Evolutionary conservation across 768 basidiomycete genomes (phyloP).

Genomic region (Mycena latifolia): DNA sequence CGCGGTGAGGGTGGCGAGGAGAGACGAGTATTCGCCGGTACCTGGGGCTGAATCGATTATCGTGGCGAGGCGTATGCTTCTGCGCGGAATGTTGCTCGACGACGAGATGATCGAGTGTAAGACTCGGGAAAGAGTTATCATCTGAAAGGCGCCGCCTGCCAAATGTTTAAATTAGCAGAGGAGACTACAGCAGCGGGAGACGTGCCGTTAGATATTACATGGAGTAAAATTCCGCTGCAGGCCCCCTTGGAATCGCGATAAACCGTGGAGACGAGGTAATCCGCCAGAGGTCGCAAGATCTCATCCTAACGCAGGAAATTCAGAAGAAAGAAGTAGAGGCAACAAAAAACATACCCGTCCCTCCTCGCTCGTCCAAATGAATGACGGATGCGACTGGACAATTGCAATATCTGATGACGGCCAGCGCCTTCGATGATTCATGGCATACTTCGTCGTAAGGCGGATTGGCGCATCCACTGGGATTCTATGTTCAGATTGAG

Average conservation of each 20-base stretch:
- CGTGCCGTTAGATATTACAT: neutral
- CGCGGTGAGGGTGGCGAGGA: neutral
- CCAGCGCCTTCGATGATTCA: conserved; percentile 4
- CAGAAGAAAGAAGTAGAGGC: neutral
- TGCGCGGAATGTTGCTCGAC: neutral
- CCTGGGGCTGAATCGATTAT: conserved; percentile 16
- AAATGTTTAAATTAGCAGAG: neutral
- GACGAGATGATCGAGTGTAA: neutral
- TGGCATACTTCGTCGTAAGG: neutral
- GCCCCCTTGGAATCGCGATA: neutral
- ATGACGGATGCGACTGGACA: conserved; percentile 6
- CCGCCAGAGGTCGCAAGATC: neutral
- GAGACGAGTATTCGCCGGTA: conserved; percentile 2
- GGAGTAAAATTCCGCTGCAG: neutral
- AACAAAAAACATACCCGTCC: neutral
- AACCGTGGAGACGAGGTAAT: conserved; percentile 9
- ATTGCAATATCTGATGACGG: conserved; percentile 7
- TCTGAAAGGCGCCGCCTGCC: conserved; percentile 16
- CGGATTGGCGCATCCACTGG: conserved; percentile 14
- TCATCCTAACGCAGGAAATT: neutral
- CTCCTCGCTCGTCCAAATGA: conserved; percentile 8
- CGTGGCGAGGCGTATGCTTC: conserved; percentile 8
- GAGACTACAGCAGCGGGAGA: neutral
- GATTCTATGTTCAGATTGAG: neutral
- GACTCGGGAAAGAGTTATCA: conserved; percentile 2